These are phyloP conservation scores for Syncephalastrum contaminatum DNA, from an alignment of 371 early-diverging fungal genomes.

Conservation along the genomic window DNA sequence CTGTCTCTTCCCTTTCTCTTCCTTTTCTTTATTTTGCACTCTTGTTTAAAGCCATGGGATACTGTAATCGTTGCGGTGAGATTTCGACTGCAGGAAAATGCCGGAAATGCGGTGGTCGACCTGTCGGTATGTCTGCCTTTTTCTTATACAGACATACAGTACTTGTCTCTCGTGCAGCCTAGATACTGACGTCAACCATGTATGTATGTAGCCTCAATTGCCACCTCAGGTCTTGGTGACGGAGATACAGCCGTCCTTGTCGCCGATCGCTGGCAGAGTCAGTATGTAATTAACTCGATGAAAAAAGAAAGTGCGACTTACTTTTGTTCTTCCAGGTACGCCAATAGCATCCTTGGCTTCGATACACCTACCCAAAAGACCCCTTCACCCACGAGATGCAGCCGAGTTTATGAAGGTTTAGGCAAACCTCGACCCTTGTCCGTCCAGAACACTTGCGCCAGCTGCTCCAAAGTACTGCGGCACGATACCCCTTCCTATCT, in stretches of 20 bases:
- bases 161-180: not conserved
- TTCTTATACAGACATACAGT: not conserved
- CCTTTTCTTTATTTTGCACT: conserved; percentile 9
- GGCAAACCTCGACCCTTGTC: conserved; percentile 14
- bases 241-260: conserved; percentile 36
- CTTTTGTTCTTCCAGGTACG: conserved; percentile 27
- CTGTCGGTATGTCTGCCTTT: conserved; percentile 44
- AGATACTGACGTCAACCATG: not conserved
- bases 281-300: conserved; percentile 20
- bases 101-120: conserved; percentile 56
- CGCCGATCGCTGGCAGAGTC: conserved; percentile 45
- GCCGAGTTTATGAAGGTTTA: not conserved
- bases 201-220: conserved; percentile 40
- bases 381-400: too few relatives aligned
- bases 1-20: conserved; percentile 12
- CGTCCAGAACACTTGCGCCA: conserved; percentile 19
- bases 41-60: conserved; percentile 44
- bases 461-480: conserved; percentile 19
- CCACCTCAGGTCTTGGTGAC: conserved; percentile 28
- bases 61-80: conserved; percentile 63
- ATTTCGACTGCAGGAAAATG: conserved; percentile 53
- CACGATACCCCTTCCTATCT: conserved; percentile 19
- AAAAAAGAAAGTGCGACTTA: not conserved
- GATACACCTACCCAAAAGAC: conserved; percentile 1
- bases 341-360: conserved; percentile 37